Conservation (phyloP, 1,139 yeast species). For the Pneumocystis canis region DNA sequence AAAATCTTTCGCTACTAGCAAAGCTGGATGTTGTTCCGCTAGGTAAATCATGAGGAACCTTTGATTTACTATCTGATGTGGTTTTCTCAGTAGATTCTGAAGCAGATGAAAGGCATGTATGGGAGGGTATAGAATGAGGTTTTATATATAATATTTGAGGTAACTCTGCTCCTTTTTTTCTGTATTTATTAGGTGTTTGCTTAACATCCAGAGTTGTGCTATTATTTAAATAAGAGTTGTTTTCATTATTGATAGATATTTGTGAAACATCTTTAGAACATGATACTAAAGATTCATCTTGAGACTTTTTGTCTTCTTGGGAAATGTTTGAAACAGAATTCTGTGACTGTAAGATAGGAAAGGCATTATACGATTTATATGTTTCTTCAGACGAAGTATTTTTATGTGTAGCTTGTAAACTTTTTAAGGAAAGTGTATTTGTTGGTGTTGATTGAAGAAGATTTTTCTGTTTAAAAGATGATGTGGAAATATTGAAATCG, state of each 20-base stretch:
- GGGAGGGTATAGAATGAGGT: background rate
- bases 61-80: background rate
- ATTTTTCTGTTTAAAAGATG: background rate
- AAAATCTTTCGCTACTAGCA: background rate
- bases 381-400: background rate
- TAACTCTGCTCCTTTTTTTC: too few relatives aligned
- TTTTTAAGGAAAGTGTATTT: background rate
- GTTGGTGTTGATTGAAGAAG: background rate
- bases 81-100: background rate
- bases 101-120: background rate
- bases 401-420: background rate
- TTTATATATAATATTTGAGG: background rate
- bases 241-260: background rate
- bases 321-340: background rate
- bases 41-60: background rate
- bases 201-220: background rate
- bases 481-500: conserved; percentile 44
- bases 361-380: background rate
- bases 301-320: background rate
- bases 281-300: background rate
- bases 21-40: background rate
- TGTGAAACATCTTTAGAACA: background rate
- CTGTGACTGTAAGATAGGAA: background rate
- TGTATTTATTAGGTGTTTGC: background rate
- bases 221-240: background rate